Evolutionary conservation across 2,329 filamentous ascomycete species (phyloP).

Genomic region (Eurotiales sp.): DNA sequence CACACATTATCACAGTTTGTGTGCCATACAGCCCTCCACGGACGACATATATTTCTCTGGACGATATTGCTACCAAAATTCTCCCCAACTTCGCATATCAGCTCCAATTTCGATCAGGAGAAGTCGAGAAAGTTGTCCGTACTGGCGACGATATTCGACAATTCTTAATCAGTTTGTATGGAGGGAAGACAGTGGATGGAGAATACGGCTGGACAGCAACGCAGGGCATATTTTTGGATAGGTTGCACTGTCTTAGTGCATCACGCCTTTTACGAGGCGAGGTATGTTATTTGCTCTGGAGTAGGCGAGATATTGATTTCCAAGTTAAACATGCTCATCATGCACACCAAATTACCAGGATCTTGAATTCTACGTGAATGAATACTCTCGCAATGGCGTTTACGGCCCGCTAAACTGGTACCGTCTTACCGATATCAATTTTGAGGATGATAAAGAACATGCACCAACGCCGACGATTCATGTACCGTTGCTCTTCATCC

Average conservation of each 20-base stretch:
- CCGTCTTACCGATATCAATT: slow-evolving; percentile 68
- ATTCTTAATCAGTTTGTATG: slow-evolving; percentile 70
- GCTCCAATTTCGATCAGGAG: slow-evolving; percentile 68
- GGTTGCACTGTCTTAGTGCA: slow-evolving; percentile 54
- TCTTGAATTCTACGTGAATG: slow-evolving; percentile 69
- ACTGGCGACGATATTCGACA: slow-evolving; percentile 61
- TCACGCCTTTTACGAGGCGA: slow-evolving; percentile 61
- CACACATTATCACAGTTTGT: slow-evolving; percentile 73
- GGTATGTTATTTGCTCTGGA: slow-evolving; percentile 32
- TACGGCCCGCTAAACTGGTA: slow-evolving; percentile 88
- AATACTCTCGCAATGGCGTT: slow-evolving; percentile 70
- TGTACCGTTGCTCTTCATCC: slow-evolving; percentile 70
- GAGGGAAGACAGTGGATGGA: slow-evolving; percentile 57
- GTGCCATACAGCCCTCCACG: slow-evolving; percentile 65
- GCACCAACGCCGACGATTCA: slow-evolving; percentile 42
- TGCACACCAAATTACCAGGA: slow-evolving; percentile 42
- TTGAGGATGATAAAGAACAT: slow-evolving; percentile 62
- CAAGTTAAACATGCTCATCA: not conserved
- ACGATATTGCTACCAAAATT: slow-evolving; percentile 54
- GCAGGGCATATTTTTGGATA: slow-evolving; percentile 62
- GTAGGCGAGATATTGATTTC: not conserved
- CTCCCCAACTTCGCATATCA: slow-evolving; percentile 79
- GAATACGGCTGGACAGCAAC: slow-evolving; percentile 56
- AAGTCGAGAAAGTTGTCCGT: slow-evolving; percentile 58
- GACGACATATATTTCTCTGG: slow-evolving; percentile 52